Percentiles rank a stretch among this genome's conserved stretches.
These are phyloP conservation scores for Capsaspora owczarzaki DNA, from an alignment of 78 protist species.

Conservation along the genomic window DNA sequence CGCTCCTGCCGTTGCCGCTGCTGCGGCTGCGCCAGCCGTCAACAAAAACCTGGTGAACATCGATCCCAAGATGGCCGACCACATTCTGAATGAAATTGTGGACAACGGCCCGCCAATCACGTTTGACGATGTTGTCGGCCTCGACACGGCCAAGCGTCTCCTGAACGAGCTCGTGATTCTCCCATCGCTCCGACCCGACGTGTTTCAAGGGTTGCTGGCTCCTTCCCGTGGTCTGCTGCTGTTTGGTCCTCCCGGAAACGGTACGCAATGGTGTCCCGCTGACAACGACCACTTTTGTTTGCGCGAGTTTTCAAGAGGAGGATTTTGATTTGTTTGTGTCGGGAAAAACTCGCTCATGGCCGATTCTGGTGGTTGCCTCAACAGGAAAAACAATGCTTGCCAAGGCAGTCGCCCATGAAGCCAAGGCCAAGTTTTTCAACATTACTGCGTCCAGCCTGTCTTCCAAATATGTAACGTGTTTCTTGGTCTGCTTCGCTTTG, in stretches of 20 bases:
- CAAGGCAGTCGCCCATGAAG: constrained; percentile 58
- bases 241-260: constrained; percentile 76
- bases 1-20: too few relatives aligned
- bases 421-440: constrained; percentile 53
- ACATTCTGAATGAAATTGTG: too few relatives aligned
- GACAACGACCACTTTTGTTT: too few relatives aligned
- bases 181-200: constrained; percentile 59
- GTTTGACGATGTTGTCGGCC: constrained; percentile 69
- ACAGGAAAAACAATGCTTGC: constrained; percentile 79
- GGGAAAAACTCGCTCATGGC: background rate
- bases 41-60: too few relatives aligned
- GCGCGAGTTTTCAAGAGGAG: too few relatives aligned
- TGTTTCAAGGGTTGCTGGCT: constrained; percentile 37
- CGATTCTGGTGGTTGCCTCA: background rate
- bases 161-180: constrained; percentile 47
- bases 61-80: too few relatives aligned
- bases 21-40: too few relatives aligned
- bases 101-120: constrained; percentile 3
- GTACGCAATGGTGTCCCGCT: too few relatives aligned
- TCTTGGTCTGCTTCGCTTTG: background rate
- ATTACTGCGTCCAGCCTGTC: constrained; percentile 62
- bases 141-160: constrained; percentile 48
- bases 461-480: constrained; percentile 44
- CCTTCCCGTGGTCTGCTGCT: constrained; percentile 72
- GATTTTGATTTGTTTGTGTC: too few relatives aligned